phyloP scores from a whole-genome alignment of 257 asterid genomes.

The Scutellaria minor region DNA sequence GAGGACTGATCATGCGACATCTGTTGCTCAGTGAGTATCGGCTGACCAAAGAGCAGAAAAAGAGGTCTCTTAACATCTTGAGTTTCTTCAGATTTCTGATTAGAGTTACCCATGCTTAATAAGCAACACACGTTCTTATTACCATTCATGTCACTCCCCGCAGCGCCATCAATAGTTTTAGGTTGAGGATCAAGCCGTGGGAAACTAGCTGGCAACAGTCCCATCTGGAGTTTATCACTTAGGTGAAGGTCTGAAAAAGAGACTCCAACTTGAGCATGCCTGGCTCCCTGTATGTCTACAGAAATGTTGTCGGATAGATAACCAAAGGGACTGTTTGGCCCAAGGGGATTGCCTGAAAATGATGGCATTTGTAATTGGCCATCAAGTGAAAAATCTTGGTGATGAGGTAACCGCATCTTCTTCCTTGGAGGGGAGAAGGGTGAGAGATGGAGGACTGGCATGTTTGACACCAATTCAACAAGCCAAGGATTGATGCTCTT shows the following conservation, averaged over 20 bases:
- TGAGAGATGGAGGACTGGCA: conserved; percentile 63
- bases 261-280: conserved; percentile 85
- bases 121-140: conserved; percentile 61
- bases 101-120: conserved; percentile 61
- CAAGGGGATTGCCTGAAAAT: conserved; percentile 67
- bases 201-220: conserved; percentile 50
- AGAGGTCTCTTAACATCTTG: conserved; percentile 49
- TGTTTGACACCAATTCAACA: conserved; percentile 64
- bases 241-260: conserved; percentile 63
- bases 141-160: conserved; percentile 37
- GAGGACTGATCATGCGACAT: conserved; percentile 47
- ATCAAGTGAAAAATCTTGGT: conserved; percentile 53
- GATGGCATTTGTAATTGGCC: conserved; percentile 63
- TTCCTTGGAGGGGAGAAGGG: conserved; percentile 69
- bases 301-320: conserved; percentile 57
- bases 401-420: conserved; percentile 57
- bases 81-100: conserved; percentile 42
- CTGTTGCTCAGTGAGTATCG: conserved; percentile 87
- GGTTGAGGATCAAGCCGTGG: conserved; percentile 46
- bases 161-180: conserved; percentile 40
- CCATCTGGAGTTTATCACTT: conserved; percentile 65
- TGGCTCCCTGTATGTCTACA: conserved; percentile 98
- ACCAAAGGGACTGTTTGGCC: conserved; percentile 57
- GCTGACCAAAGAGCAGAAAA: conserved; percentile 79
- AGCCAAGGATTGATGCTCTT: conserved; percentile 87